A percentile compares a stretch with the other conserved stretches of the same genome.
Conservation (phyloP, 768 basidiomycete species). For the Kwoniella dendrophila region DNA sequence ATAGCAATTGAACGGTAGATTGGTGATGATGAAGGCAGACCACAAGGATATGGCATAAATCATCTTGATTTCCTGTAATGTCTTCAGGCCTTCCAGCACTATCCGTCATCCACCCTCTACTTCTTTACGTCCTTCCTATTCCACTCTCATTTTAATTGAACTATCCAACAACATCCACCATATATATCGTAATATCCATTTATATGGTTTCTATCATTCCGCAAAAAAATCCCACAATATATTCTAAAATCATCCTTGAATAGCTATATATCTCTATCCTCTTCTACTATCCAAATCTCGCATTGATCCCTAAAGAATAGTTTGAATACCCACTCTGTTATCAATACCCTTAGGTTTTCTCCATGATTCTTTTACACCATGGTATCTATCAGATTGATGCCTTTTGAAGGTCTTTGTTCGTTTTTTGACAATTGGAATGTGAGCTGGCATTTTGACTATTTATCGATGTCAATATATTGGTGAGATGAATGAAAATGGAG, state of each 20-base stretch:
- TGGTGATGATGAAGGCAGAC: too few relatives aligned
- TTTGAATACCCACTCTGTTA: conserved; percentile 84
- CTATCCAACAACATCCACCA: background rate
- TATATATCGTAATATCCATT: background rate
- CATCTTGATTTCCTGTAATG: too few relatives aligned
- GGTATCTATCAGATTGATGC: conserved; percentile 98
- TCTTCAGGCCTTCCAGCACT: background rate
- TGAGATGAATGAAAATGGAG: background rate
- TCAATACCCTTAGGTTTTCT: conserved; percentile 99
- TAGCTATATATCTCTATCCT: too few relatives aligned
- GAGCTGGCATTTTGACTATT: conserved; percentile 49
- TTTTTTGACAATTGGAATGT: conserved; percentile 84
- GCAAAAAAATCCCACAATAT: background rate
- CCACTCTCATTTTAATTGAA: background rate
- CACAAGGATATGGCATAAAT: too few relatives aligned
- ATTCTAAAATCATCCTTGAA: too few relatives aligned
- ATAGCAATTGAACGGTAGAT: too few relatives aligned
- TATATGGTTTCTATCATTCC: background rate
- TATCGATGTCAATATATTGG: background rate
- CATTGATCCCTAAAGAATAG: too few relatives aligned
- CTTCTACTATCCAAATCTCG: conserved; percentile 2
- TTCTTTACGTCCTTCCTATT: background rate
- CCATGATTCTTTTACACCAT: conserved; percentile 97
- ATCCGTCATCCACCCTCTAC: background rate
- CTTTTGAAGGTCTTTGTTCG: conserved; percentile 98